Percentiles rank a stretch among this genome's conserved stretches.
Conservation (phyloP, 1,139 yeast genomes). For the Scheffersomyces stambukii region DNA sequence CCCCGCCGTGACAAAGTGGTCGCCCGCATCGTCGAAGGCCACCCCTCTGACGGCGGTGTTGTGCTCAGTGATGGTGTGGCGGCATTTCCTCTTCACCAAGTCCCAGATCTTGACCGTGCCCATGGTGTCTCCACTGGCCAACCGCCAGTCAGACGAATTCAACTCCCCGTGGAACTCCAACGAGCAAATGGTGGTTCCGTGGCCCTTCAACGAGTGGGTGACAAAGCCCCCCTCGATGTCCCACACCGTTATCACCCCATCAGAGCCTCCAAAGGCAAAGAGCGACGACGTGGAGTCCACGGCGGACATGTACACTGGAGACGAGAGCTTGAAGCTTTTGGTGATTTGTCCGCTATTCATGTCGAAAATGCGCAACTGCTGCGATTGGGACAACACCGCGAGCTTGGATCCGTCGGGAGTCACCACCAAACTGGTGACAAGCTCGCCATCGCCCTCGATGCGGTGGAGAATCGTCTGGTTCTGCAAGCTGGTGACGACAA, state of each 20-base stretch:
- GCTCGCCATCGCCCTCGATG: slow-evolving; percentile 84
- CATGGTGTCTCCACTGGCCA: slow-evolving; percentile 85
- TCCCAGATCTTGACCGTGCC: slow-evolving; percentile 91
- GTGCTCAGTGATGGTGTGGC: slow-evolving; percentile 67
- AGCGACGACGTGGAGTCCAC: slow-evolving; percentile 79
- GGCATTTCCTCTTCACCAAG: slow-evolving; percentile 70
- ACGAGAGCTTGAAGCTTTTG: slow-evolving; percentile 55
- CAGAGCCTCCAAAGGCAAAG: slow-evolving; percentile 93
- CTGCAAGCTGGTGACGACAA: slow-evolving; percentile 60
- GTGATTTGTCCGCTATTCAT: slow-evolving; percentile 41
- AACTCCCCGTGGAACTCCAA: slow-evolving; percentile 69
- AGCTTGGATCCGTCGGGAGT: slow-evolving; percentile 72
- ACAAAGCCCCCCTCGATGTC: slow-evolving; percentile 84
- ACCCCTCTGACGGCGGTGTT: slow-evolving; percentile 84
- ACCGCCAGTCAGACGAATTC: slow-evolving; percentile 68
- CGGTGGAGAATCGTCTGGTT: slow-evolving; percentile 57
- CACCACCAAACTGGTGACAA: slow-evolving; percentile 66
- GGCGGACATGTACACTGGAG: slow-evolving; percentile 79
- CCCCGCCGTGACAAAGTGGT: slow-evolving; percentile 72
- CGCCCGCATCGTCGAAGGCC: slow-evolving; percentile 54
- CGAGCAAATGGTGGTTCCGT: slow-evolving; percentile 87
- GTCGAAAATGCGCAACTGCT: slow-evolving; percentile 67
- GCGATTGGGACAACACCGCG: slow-evolving; percentile 79
- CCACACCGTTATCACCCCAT: slow-evolving; percentile 89
- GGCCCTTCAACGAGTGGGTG: slow-evolving; percentile 91